Base-by-base conservation (phyloP, 768 basidiomycete genomes). In the Strobilomyces echinocephalus region DNA sequence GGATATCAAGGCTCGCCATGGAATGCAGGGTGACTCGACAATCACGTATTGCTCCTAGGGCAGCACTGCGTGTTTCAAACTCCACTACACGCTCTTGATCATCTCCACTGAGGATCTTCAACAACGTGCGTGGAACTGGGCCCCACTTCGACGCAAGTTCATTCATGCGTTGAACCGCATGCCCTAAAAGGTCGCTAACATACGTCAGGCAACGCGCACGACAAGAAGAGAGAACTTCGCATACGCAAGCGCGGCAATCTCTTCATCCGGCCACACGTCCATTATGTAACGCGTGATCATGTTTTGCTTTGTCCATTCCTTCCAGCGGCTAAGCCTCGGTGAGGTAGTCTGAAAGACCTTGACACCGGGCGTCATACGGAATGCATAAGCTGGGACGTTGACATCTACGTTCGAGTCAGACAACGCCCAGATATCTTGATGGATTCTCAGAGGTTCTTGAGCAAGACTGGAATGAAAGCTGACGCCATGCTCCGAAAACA, bases 341-440 rank as follows among this genome's bases (percentile, higher is more conserved):
- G 44, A 54, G 5, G 56, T 54, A 11, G 49, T 50, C 16, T 57
- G 56, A 28, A 57, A 50, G 33, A 46, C 34, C 8, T 21, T 35
- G 31, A 54, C 49, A 18, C 26, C 34, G 2, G 35, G 46, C 10
- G 46, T 33, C 15, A 2, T 36, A 15, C 24, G 36, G 15, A 49
- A 54, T n/a, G 53, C 48, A 24, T 31, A 3, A 1, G 47, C 31
- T 14, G 56, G 52, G 9, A 45, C 28, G 6, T 8, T 31, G 44
- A 43, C 53, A 35, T 42, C 38, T 3, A 24, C 9, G n/a, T 41
- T 50, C 6, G 53, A 57, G 35, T 57, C 48, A 3, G 55, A 44
- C 14, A 56, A 15, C 1, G 46, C 34, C 52, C 55, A 53, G 24
- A 53, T 34, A 10, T 30, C 47, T 21, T 33, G 21, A 21, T 41